phyloP scores from a whole-genome alignment of 768 basidiomycete species.

The Pholiota conissans region DNA sequence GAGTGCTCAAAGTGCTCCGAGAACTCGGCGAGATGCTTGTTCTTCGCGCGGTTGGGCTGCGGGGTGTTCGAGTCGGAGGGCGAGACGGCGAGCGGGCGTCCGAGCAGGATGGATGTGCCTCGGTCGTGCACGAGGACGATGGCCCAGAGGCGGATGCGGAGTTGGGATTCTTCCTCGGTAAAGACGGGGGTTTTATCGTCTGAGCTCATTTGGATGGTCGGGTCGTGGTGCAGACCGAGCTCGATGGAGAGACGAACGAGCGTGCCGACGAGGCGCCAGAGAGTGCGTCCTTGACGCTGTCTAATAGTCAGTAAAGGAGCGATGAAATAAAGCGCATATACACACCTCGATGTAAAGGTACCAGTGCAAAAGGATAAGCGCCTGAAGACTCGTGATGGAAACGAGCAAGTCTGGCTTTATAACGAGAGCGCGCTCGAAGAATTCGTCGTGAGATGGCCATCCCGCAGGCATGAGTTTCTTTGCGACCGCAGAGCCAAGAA shows the following conservation, averaged over 20 bases:
- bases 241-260: slow-evolving; percentile 82
- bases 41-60: slow-evolving; percentile 54
- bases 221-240: slow-evolving; percentile 85
- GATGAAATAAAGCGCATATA: neutral
- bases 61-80: slow-evolving; percentile 86
- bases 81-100: slow-evolving; percentile 79
- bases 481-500: slow-evolving; percentile 38
- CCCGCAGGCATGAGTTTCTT: slow-evolving; percentile 63
- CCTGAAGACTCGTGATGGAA: slow-evolving; percentile 80
- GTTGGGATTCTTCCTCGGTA: slow-evolving; percentile 72
- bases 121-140: slow-evolving; percentile 87
- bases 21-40: slow-evolving; percentile 44
- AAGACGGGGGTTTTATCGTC: slow-evolving; percentile 47
- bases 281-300: slow-evolving; percentile 84
- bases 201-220: slow-evolving; percentile 56
- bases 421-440: slow-evolving; percentile 75
- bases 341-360: slow-evolving; percentile 85
- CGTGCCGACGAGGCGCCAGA: slow-evolving; percentile 87
- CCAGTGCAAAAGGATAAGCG: slow-evolving; percentile 84
- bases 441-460: slow-evolving; percentile 85
- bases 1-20: slow-evolving; percentile 82
- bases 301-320: slow-evolving; percentile 11
- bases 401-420: slow-evolving; percentile 84
- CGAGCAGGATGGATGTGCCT: slow-evolving; percentile 84
- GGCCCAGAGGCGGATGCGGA: slow-evolving; percentile 82